Conservation (phyloP, 768 basidiomycete genomes). For the Termitomyces sp. region DNA sequence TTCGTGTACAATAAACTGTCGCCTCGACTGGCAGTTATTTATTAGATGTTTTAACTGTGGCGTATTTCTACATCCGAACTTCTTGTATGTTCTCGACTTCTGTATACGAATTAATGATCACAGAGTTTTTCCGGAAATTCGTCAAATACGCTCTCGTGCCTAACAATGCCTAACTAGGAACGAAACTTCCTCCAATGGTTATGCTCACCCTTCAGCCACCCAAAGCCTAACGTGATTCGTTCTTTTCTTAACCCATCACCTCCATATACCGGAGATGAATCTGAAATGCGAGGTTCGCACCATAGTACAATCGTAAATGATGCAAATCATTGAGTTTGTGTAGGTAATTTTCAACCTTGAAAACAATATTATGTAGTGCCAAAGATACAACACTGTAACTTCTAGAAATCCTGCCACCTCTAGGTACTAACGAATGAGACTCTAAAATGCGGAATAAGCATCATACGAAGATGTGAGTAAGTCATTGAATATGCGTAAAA, state of each 20-base stretch:
- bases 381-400: no score
- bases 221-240: not conserved
- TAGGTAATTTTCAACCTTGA: no score
- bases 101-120: not conserved
- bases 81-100: conserved; percentile 6
- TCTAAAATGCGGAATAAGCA: not conserved
- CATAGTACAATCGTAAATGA: no score
- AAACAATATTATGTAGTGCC: no score
- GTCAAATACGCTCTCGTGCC: no score
- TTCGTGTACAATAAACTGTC: conserved; percentile 5
- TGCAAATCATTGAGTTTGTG: no score
- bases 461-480: not conserved
- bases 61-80: not conserved
- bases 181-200: no score
- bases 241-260: not conserved
- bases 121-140: not conserved
- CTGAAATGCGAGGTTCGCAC: no score
- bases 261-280: no score
- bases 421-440: not conserved
- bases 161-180: no score
- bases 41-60: conserved; percentile 10
- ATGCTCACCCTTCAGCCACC: not conserved
- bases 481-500: not conserved
- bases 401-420: no score
- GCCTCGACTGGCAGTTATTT: conserved; percentile 5